These are phyloP conservation scores for Bidens hawaiensis DNA, from an alignment of 140 eudicot species.

Conservation along the genomic window DNA sequence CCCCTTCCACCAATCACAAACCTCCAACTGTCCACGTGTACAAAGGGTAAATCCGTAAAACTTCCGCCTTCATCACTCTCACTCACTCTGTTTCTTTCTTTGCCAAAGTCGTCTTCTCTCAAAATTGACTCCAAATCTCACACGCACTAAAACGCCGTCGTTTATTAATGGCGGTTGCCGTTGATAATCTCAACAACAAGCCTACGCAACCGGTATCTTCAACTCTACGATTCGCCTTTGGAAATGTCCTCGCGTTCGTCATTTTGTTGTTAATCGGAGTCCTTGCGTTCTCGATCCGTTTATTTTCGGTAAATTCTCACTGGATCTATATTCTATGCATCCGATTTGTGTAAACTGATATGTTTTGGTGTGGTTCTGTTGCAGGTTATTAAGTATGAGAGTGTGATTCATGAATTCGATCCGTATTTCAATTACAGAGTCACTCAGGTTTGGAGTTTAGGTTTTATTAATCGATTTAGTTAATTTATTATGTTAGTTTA, in stretches of 20 bases:
- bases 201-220: slow-evolving; percentile 38
- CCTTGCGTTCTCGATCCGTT: slow-evolving; percentile 99
- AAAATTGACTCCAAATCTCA: slow-evolving; percentile 18
- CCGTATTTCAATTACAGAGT: slow-evolving; percentile 98
- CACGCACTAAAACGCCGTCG: slow-evolving; percentile 27
- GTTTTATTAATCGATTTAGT: neutral
- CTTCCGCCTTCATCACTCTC: neutral
- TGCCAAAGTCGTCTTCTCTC: slow-evolving; percentile 37
- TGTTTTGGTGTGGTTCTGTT: neutral
- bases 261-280: slow-evolving; percentile 85
- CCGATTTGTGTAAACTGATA: neutral
- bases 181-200: slow-evolving; percentile 30
- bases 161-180: slow-evolving; percentile 78
- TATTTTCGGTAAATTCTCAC: slow-evolving; percentile 64
- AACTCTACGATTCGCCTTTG: slow-evolving; percentile 69
- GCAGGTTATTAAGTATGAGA: slow-evolving; percentile 97
- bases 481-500: no score
- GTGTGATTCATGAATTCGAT: slow-evolving; percentile 99
- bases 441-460: slow-evolving; percentile 79
- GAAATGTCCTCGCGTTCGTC: slow-evolving; percentile 76
- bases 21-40: slow-evolving; percentile 4
- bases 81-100: no score
- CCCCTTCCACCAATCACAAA: slow-evolving; percentile 29
- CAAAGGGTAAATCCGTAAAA: slow-evolving; percentile 19
- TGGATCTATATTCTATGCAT: slow-evolving; percentile 16